Evolutionary conservation across 2,329 filamentous ascomycete species (phyloP), one percentile per base, ranked within the genome.

Genomic region (Lecanicillium sp.): DNA sequence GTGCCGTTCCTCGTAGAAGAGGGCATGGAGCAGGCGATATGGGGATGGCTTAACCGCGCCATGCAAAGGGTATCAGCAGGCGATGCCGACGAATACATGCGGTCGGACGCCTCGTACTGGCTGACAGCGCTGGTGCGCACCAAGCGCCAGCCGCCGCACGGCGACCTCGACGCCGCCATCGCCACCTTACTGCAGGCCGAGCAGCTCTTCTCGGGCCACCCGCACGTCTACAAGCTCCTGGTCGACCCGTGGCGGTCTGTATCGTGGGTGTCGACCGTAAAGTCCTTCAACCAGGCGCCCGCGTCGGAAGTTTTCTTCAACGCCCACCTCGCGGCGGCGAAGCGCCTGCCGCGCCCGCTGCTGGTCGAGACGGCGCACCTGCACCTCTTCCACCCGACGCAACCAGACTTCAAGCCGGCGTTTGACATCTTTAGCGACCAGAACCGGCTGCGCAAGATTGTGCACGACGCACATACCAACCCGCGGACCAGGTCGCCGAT

Each of bases 1-100:
- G 47, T 68, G 6, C 64, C 63, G 1, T 77, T 77, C 49, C 55
- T 79, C 41, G 61, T 74, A 5, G 67, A 68, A 7, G 74, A 78
- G 46, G 64, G 61, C 3, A 54, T 72, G 17, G 71, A 79, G 13
- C 62, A 65, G 6, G 54, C 72, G 0, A 62, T 62, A 3, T 78
- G 72, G 73, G 56, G 54, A 15, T 79, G 75, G 75, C 56, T 77
- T 8, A 56, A 60, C 7, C 61, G 60, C 15, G 57, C 70, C 7
- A 49, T 66, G 46, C 45, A 51, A 11, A 51, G 52, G n/a, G 22
- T 46, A 2, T 50, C 53, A 4, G 35, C 44, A n/a, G 33, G 44
- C 5, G 45, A 48, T 17, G 47, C 50, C 5, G 15, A 45, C 44
- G 13, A 41, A 15, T 25, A 18, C 45, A 49, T 32, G 51, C 52